Percentiles rank a stretch among this genome's conserved stretches.
These are phyloP conservation scores for Polytrichum formosum DNA, from an alignment of 225 moss, liverwort and hornwort genomes.

Conservation along the genomic window DNA sequence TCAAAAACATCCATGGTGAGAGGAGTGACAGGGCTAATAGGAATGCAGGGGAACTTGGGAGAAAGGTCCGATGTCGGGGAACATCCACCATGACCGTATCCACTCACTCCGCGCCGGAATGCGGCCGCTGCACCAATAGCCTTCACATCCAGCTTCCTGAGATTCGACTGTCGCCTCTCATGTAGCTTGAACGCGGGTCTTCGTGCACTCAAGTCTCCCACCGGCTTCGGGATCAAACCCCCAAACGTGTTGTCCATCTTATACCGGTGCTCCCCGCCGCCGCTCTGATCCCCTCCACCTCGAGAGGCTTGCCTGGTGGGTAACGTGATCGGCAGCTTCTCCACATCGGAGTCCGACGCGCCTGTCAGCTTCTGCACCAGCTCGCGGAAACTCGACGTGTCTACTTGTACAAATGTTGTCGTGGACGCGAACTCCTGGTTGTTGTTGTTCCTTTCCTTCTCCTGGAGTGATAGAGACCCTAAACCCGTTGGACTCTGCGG, in stretches of 20 bases:
- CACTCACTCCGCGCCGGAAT: constrained; percentile 46
- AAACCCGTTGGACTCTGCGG: constrained; percentile 35
- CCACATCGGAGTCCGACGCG: constrained; percentile 55
- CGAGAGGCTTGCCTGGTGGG: constrained; percentile 49
- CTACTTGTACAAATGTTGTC: constrained; percentile 69
- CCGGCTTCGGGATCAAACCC: constrained; percentile 54
- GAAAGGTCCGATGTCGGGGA: constrained; percentile 49
- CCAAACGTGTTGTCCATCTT: constrained; percentile 44
- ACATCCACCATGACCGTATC: constrained; percentile 46
- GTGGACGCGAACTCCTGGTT: constrained; percentile 49
- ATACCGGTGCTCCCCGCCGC: constrained; percentile 1
- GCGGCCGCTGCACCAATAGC: constrained; percentile 57
- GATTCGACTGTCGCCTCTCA: constrained; percentile 59
- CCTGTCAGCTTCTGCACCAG: constrained; percentile 70
- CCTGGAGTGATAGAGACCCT: constrained; percentile 33
- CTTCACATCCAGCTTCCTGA: constrained; percentile 55
- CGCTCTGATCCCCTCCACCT: constrained; percentile 3
- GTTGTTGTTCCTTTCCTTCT: constrained; percentile 18
- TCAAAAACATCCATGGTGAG: constrained; percentile 53
- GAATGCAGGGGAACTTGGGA: constrained; percentile 54
- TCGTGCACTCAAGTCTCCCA: constrained; percentile 54
- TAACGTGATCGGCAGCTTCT: constrained; percentile 65
- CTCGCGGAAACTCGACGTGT: constrained; percentile 66
- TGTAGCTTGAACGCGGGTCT: constrained; percentile 64
- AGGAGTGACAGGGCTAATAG: constrained; percentile 57